phyloP scores from a whole-genome alignment of 805 yeast species.

The Teunomyces aglyptinius region DNA sequence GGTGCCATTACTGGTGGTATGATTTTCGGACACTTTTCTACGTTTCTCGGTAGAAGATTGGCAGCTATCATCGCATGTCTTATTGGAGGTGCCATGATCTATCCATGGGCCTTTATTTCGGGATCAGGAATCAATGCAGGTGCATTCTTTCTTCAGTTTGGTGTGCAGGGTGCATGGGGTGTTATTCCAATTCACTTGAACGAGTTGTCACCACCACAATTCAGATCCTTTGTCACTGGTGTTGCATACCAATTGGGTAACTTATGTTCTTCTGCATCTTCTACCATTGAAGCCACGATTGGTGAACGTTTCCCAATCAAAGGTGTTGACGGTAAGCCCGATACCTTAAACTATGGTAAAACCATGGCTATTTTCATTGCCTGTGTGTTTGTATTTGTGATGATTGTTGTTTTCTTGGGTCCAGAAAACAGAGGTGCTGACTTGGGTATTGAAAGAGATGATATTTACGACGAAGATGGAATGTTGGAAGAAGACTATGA shows the following conservation, averaged over 20 bases:
- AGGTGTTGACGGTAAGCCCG: conserved; percentile 7
- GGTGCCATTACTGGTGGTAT: conserved; percentile 44
- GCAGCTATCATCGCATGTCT: conserved; percentile 31
- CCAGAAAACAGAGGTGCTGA: conserved; percentile 49
- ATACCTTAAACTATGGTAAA: conserved; percentile 48
- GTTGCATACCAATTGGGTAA: conserved; percentile 68
- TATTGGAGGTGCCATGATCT: conserved; percentile 39
- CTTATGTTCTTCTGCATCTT: conserved; percentile 62
- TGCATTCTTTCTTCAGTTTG: conserved; percentile 59
- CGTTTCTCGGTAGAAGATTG: conserved; percentile 37
- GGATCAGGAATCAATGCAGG: conserved; percentile 52
- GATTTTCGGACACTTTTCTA: conserved; percentile 43
- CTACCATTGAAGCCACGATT: conserved; percentile 65
- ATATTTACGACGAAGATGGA: conserved; percentile 10
- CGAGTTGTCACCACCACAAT: conserved; percentile 61
- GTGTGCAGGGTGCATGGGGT: conserved; percentile 72
- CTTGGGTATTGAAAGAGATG: conserved; percentile 16
- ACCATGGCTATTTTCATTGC: conserved; percentile 70
- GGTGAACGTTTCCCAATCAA: conserved; percentile 48
- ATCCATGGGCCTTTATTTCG: conserved; percentile 37
- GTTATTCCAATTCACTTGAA: conserved; percentile 61
- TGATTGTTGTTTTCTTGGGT: conserved; percentile 52
- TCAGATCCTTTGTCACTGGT: conserved; percentile 62
- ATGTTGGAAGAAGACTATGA: conserved; percentile 4
- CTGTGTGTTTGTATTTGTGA: conserved; percentile 54